Evolutionary conservation across 257 asterid genomes (phyloP).

Genomic region (Solanum habrochaites): DNA sequence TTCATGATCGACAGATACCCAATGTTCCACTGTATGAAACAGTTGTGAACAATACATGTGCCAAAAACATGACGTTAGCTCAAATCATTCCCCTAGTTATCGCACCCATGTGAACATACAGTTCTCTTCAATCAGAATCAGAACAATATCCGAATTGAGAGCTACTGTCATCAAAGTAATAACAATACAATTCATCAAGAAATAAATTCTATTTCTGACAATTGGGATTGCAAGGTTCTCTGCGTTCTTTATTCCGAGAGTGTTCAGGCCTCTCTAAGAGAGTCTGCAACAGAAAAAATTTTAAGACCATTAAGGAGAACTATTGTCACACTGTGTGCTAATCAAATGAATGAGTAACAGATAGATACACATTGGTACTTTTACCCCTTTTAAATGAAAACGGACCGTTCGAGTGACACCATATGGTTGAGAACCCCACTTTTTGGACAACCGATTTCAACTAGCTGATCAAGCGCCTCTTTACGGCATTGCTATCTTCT

Average conservation of each 20-base stretch:
- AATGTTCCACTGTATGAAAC: not conserved
- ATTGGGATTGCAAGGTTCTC: slow-evolving; percentile 94
- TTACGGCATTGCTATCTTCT: slow-evolving; percentile 74
- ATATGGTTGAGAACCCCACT: slow-evolving; percentile 86
- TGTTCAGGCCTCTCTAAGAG: slow-evolving; percentile 82
- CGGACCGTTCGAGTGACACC: slow-evolving; percentile 90
- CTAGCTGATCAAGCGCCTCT: slow-evolving; percentile 79
- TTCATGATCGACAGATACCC: not conserved
- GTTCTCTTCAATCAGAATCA: not conserved
- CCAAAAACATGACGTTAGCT: not conserved
- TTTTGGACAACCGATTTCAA: slow-evolving; percentile 68
- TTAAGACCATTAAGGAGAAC: not conserved
- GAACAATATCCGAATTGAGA: not conserved
- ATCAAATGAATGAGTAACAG: not conserved
- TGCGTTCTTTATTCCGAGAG: slow-evolving; percentile 83
- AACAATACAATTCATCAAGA: not conserved
- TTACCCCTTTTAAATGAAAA: slow-evolving; percentile 9
- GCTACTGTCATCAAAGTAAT: not conserved
- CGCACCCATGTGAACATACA: not conserved
- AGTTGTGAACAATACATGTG: not conserved
- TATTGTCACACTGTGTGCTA: not conserved
- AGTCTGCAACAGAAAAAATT: slow-evolving; percentile 49
- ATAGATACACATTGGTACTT: not conserved
- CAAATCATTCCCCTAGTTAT: not conserved
- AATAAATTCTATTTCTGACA: slow-evolving; percentile 79